Evolutionary conservation across 2,329 filamentous ascomycete species (phyloP), one percentile per base, ranked within the genome.

Genomic region (Fusarium cicatricum): DNA sequence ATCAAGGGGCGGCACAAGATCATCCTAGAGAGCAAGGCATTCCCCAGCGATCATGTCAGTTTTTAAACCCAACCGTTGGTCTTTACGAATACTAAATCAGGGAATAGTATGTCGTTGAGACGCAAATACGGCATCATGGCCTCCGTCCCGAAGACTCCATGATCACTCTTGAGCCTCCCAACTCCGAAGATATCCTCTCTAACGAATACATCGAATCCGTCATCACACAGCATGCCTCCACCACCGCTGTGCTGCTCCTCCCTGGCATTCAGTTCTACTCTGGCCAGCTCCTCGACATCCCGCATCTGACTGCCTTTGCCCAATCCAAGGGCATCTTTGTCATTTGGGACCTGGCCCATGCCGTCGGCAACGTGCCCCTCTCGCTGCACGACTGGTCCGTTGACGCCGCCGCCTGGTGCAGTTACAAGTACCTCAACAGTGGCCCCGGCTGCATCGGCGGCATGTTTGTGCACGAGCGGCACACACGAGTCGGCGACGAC

Each of bases 261-360:
- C 90, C 91, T 0, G 91, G 90, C 12, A 87, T 96, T 36, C 91
- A 96, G 72, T 96, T 90, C 76, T 96, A 94, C 75, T 92, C 88
- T 1, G 91, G 91, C 49, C 91, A 96, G 71, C 85, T 89, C 59
- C 89, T 96, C 65, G 90, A 96, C 71, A 91, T 96, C 12, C 75
- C 83, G 29, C 81, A 77, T 52, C 92, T 96, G 72, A 96, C 91
- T 3, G 79, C 80, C 2, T 83, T 91, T 74, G 91, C 91, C 0
- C 89, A 89, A 58, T 79, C 79, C 1, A 83, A 83, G 55, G 88
- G 85, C 53, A 83, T 94, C 34, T 73, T 85, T 10, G 85, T 92
- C 15, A 90, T 91, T 34, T 95, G 91, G 91, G 91, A 95, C 71
- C 85, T 92, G 36, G 91, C 91, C 2, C 91, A 95, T 72, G 90